Conservation (phyloP, 2,329 filamentous ascomycete species). For the Fusarium sp. region DNA sequence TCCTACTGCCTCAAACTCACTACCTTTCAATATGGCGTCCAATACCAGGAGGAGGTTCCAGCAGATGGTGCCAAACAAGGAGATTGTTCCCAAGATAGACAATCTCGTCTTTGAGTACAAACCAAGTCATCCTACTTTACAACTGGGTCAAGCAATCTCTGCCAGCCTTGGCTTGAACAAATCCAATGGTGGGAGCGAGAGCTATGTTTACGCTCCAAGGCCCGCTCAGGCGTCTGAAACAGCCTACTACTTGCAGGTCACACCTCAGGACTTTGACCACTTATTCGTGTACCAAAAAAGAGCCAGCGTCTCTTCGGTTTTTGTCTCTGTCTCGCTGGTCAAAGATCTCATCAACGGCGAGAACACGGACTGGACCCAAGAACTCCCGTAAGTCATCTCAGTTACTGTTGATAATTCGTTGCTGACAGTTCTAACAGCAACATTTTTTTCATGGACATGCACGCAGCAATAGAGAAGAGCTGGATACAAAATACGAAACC, state of each 20-base stretch:
- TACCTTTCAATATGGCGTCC: not conserved
- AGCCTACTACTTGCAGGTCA: not conserved
- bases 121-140: not conserved
- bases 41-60: not conserved
- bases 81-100: not conserved
- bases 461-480: not conserved
- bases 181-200: not conserved
- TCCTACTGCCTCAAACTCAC: not conserved
- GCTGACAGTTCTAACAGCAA: not conserved
- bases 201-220: not conserved
- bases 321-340: not conserved
- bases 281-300: not conserved
- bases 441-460: not conserved
- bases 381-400: not conserved
- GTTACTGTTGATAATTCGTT: not conserved
- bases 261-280: not conserved
- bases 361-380: not conserved
- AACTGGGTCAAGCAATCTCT: not conserved
- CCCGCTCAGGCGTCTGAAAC: not conserved
- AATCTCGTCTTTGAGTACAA: not conserved
- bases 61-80: not conserved
- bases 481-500: not conserved
- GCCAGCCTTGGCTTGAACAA: not conserved
- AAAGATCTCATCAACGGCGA: not conserved
- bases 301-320: not conserved